These are phyloP conservation scores for Nannochloropsis gaditana DNA, from an alignment of 108 stramenopile species.

Conservation along the genomic window DNA sequence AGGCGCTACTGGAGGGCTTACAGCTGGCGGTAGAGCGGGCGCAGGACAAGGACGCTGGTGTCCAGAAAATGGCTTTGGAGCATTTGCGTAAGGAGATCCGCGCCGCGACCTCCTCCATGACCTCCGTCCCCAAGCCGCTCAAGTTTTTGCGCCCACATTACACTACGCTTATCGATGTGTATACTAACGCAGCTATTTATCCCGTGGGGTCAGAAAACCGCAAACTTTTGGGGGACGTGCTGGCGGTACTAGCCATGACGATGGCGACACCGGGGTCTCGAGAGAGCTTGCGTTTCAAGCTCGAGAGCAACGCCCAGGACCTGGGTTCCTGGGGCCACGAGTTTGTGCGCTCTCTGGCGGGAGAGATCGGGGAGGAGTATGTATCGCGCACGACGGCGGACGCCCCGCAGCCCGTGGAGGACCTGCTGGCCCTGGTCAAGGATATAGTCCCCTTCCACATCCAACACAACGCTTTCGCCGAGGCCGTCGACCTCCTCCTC, in stretches of 20 bases:
- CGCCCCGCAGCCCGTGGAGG: constrained; percentile 31
- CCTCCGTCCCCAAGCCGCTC: constrained; percentile 95
- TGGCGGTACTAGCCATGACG: constrained; percentile 96
- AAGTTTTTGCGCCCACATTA: constrained; percentile 95
- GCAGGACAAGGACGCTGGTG: constrained; percentile 40
- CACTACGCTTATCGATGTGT: constrained; percentile 69
- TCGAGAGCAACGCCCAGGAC: constrained; percentile 65
- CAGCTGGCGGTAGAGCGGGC: constrained; percentile 53
- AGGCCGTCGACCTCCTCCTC: constrained; percentile 95
- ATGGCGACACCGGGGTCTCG: constrained; percentile 74
- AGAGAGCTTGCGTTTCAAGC: constrained; percentile 76
- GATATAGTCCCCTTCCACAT: constrained; percentile 96
- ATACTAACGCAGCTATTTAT: constrained; percentile 32
- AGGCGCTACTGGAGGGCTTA: constrained; percentile 56
- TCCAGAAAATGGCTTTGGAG: constrained; percentile 63
- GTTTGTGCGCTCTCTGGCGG: constrained; percentile 86
- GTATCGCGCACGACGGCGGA: constrained; percentile 68
- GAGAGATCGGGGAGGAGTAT: constrained; percentile 95
- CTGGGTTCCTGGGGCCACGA: constrained; percentile 97
- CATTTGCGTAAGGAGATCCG: constrained; percentile 80
- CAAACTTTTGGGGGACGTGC: constrained; percentile 73
- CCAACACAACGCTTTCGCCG: constrained; percentile 94
- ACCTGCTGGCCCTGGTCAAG: constrained; percentile 71
- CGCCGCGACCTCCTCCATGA: constrained; percentile 89
- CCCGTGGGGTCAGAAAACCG: constrained; percentile 53